Evolutionary conservation across 352 stramenopile species (phyloP).

Genomic region (Phytophthora chlamydospora): DNA sequence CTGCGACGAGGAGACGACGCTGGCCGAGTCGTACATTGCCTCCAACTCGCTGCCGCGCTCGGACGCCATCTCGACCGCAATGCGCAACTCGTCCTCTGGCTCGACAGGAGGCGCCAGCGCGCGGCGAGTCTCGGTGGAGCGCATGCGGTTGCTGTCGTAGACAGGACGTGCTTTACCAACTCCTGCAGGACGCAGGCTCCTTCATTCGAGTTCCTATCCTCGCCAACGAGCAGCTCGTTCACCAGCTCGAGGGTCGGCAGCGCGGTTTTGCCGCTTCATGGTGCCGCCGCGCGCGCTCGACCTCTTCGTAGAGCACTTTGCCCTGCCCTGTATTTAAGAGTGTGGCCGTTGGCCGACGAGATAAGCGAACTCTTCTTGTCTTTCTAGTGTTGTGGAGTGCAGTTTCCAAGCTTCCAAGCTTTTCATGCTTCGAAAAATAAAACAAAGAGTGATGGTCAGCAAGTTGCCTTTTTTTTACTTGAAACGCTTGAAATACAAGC

Average conservation of each 20-base stretch:
- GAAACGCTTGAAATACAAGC: no score
- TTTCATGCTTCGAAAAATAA: no score
- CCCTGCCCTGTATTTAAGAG: slow-evolving; percentile 36
- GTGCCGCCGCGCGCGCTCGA: neutral
- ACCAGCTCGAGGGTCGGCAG: slow-evolving; percentile 9
- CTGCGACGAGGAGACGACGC: slow-evolving; percentile 83
- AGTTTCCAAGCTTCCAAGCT: no score
- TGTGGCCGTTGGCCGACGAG: slow-evolving; percentile 10
- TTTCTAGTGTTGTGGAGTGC: slow-evolving; percentile 16
- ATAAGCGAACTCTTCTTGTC: slow-evolving; percentile 27
- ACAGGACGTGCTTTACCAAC: slow-evolving; percentile 9
- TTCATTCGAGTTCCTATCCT: slow-evolving; percentile 14
- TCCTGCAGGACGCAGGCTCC: slow-evolving; percentile 11
- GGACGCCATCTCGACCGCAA: slow-evolving; percentile 64
- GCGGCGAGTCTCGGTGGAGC: slow-evolving; percentile 34
- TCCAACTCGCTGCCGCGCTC: slow-evolving; percentile 78
- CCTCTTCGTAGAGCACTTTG: slow-evolving; percentile 15
- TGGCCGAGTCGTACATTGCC: slow-evolving; percentile 85
- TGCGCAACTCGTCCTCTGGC: slow-evolving; percentile 55
- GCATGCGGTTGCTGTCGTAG: slow-evolving; percentile 34
- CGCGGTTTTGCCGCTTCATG: neutral
- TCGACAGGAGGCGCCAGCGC: slow-evolving; percentile 26
- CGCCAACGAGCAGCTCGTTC: slow-evolving; percentile 25
- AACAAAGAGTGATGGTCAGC: no score
- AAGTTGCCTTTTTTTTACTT: no score